Conservation (phyloP, 1,284 basidiomycete species). For the Xerocomus amazonicus region DNA sequence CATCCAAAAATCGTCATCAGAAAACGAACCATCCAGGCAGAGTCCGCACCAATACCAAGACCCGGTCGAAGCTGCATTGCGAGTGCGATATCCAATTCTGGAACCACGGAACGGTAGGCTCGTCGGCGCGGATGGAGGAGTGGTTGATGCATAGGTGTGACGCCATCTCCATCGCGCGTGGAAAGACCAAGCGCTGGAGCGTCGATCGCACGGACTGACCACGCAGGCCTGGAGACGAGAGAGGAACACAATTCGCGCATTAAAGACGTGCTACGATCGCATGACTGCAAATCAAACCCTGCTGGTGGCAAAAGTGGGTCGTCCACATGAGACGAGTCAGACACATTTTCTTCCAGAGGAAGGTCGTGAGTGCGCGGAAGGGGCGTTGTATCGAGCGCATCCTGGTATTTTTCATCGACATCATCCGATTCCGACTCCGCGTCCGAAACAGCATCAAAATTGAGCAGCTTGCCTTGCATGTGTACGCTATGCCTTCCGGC, state of each 20-base stretch:
- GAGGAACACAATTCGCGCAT: conserved; percentile 34
- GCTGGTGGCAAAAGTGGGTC: conserved; percentile 12
- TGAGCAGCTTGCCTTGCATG: conserved; percentile 4
- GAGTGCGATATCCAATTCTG: conserved; percentile 63
- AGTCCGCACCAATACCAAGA: conserved; percentile 61
- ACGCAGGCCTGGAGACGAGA: conserved; percentile 34
- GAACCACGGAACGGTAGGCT: conserved; percentile 37
- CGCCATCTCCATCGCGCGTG: conserved; percentile 1
- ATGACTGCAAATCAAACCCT: conserved; percentile 4
- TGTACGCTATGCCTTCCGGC: conserved; percentile 1
- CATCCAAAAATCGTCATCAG: conserved; percentile 77
- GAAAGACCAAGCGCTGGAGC: conserved; percentile 27
- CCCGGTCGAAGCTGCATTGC: conserved; percentile 72
- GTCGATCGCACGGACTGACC: conserved; percentile 40
- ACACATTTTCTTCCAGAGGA: conserved; percentile 14
- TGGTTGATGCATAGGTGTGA: conserved; percentile 8
- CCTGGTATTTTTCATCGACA: conserved; percentile 38
- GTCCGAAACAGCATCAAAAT: conserved; percentile 17
- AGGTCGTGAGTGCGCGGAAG: conserved; percentile 18
- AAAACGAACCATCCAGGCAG: conserved; percentile 74
- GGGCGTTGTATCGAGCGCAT: conserved; percentile 33
- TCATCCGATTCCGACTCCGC: conserved; percentile 23
- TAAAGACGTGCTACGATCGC: conserved; percentile 21
- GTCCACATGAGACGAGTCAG: conserved; percentile 5
- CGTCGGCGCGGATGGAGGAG: conserved; percentile 27